Evolutionary conservation across 2,329 filamentous ascomycete species (phyloP).

Genomic region (Curvularia spicifera): DNA sequence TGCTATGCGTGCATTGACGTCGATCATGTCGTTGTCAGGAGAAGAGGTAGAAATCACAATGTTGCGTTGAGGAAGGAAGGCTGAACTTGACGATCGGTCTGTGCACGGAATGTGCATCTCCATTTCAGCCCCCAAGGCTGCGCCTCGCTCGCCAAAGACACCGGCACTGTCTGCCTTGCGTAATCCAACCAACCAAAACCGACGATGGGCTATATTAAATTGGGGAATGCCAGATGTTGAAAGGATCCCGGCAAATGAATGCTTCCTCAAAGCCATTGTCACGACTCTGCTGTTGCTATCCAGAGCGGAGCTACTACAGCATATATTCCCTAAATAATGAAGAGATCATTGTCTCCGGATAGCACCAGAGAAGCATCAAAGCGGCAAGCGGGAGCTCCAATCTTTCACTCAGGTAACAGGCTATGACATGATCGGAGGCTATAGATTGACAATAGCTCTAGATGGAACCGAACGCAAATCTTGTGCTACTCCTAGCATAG

Average conservation of each 20-base stretch:
- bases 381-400: not conserved
- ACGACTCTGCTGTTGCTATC: not conserved
- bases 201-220: not conserved
- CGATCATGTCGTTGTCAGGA: not conserved
- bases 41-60: not conserved
- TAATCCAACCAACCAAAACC: not conserved
- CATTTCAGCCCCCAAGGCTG: not conserved
- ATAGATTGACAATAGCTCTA: not conserved
- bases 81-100: not conserved
- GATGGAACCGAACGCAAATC: not conserved
- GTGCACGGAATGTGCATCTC: not conserved
- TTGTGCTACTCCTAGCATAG: not conserved
- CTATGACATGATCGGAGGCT: too few relatives aligned
- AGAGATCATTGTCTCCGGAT: not conserved
- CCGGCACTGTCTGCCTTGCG: not conserved
- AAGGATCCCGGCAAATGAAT: not conserved
- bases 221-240: too few relatives aligned
- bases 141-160: not conserved
- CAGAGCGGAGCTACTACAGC: not conserved
- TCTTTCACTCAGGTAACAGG: not conserved
- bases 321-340: not conserved
- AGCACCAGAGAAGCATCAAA: not conserved
- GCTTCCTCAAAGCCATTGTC: not conserved
- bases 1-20: not conserved
- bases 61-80: not conserved